These are phyloP conservation scores for Rhododendron ferrugineum DNA, from an alignment of 148 eudicot genomes.

Conservation along the genomic window DNA sequence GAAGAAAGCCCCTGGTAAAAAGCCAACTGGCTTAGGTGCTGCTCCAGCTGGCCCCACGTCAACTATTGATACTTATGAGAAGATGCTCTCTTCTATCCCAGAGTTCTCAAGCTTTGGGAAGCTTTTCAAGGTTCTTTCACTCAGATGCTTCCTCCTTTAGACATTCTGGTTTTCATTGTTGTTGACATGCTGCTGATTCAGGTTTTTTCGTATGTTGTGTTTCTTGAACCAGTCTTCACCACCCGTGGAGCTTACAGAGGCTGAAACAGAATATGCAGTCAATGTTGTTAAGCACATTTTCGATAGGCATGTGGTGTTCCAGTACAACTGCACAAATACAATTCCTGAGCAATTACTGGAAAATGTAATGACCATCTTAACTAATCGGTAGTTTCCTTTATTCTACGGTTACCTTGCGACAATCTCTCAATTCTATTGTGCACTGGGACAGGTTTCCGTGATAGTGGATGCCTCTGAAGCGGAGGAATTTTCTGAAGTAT, in stretches of 20 bases:
- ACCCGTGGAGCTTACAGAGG: constrained; percentile 93
- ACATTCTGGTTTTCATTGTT: constrained; percentile 4
- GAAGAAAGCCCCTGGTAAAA: constrained; percentile 83
- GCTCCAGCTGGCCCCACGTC: constrained; percentile 65
- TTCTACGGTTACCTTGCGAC: neutral
- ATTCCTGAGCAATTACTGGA: constrained; percentile 90
- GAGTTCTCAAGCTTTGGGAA: constrained; percentile 83
- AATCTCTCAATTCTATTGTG: constrained; percentile 13
- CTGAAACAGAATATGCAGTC: constrained; percentile 95
- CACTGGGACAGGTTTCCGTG: constrained; percentile 63
- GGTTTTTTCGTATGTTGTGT: constrained; percentile 11
- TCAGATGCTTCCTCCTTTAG: neutral
- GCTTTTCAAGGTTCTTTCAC: constrained; percentile 72
- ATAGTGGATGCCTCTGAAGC: constrained; percentile 95
- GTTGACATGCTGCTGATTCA: neutral
- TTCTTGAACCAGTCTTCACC: constrained; percentile 62
- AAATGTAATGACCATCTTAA: constrained; percentile 45
- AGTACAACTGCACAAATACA: constrained; percentile 96
- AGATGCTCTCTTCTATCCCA: constrained; percentile 67
- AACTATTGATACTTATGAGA: constrained; percentile 76
- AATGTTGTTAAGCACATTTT: constrained; percentile 91
- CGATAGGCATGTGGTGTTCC: constrained; percentile 84
- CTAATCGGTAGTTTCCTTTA: neutral
- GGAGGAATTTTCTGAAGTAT: constrained; percentile 79
- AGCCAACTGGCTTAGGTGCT: constrained; percentile 80